Evolutionary conservation across 2,329 filamentous ascomycete genomes (phyloP).

Genomic region (Calycina herbarum): DNA sequence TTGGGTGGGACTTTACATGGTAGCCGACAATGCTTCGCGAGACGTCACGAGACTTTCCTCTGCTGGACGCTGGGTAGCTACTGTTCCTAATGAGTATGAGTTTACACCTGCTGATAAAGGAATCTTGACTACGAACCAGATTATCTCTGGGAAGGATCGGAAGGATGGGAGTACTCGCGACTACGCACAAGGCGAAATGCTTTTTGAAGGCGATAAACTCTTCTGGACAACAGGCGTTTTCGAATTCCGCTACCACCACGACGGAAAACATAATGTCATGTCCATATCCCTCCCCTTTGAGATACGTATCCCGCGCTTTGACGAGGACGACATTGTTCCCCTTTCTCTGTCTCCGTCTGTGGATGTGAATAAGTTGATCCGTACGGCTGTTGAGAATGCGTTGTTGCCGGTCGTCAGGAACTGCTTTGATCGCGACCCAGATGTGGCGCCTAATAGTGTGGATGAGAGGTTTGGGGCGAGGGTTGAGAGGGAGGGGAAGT

Average conservation of each 20-base stretch:
- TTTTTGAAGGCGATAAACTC: conserved; percentile 88
- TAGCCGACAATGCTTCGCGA: conserved; percentile 87
- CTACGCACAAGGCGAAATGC: conserved; percentile 74
- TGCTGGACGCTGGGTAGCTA: conserved; percentile 86
- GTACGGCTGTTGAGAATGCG: conserved; percentile 70
- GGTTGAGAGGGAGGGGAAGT: conserved; percentile 86
- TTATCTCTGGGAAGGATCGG: conserved; percentile 46
- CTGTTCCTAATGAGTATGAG: conserved; percentile 75
- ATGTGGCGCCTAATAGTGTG: conserved; percentile 78
- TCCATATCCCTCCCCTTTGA: conserved; percentile 92
- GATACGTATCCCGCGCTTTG: conserved; percentile 78
- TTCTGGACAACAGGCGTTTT: conserved; percentile 98
- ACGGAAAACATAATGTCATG: conserved; percentile 90
- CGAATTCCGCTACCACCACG: conserved; percentile 96
- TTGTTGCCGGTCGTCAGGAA: conserved; percentile 84
- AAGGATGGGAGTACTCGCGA: conserved; percentile 53
- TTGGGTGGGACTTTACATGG: conserved; percentile 96
- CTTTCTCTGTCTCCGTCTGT: conserved; percentile 38
- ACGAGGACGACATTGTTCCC: conserved; percentile 62
- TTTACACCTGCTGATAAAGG: conserved; percentile 72
- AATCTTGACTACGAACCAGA: conserved; percentile 68
- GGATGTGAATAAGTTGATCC: conserved; percentile 60
- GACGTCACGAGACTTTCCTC: conserved; percentile 82
- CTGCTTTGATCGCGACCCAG: conserved; percentile 88
- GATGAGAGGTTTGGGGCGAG: conserved; percentile 83